These are phyloP conservation scores for Brassica incana DNA, from an alignment of 345 rosid species.

Conservation along the genomic window DNA sequence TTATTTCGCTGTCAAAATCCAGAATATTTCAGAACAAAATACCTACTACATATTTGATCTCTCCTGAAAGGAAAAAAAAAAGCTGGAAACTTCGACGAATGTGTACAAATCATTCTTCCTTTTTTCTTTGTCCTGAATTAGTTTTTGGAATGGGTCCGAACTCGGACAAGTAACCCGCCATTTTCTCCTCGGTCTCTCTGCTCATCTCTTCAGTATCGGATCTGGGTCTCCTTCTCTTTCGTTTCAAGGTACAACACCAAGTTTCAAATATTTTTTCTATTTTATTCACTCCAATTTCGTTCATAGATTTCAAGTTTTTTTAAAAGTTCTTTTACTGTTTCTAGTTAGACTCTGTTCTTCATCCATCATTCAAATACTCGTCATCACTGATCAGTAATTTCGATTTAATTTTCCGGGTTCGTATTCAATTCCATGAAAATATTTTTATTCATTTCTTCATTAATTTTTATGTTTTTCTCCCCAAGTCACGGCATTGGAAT, in stretches of 20 bases:
- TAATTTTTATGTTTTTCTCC: slow-evolving; percentile 23
- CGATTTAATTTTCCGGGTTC: slow-evolving; percentile 1
- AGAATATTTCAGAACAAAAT: too few species aligned
- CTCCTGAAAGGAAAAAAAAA: slow-evolving; percentile 11
- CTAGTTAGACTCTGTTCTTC: slow-evolving; percentile 2
- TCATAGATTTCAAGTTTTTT: background rate
- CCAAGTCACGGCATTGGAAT: slow-evolving; percentile 36
- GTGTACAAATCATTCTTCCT: background rate
- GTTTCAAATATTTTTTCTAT: slow-evolving; percentile 16
- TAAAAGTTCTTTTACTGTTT: background rate
- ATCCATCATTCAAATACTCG: background rate
- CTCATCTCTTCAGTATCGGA: slow-evolving; percentile 43
- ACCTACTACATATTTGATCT: background rate
- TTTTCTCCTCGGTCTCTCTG: slow-evolving; percentile 41
- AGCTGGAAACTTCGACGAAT: slow-evolving; percentile 29
- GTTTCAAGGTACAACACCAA: slow-evolving; percentile 34
- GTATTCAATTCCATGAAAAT: background rate
- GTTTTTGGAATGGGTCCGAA: slow-evolving; percentile 32
- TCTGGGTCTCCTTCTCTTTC: slow-evolving; percentile 46
- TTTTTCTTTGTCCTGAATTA: slow-evolving; percentile 18
- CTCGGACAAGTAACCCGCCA: slow-evolving; percentile 27
- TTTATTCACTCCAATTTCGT: slow-evolving; percentile 11
- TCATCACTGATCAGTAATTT: background rate
- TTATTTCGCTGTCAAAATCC: too few species aligned
- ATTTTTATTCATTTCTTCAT: background rate